Base-by-base conservation (phyloP, 2,329 filamentous ascomycete species). In the Clathrospora elynae region DNA sequence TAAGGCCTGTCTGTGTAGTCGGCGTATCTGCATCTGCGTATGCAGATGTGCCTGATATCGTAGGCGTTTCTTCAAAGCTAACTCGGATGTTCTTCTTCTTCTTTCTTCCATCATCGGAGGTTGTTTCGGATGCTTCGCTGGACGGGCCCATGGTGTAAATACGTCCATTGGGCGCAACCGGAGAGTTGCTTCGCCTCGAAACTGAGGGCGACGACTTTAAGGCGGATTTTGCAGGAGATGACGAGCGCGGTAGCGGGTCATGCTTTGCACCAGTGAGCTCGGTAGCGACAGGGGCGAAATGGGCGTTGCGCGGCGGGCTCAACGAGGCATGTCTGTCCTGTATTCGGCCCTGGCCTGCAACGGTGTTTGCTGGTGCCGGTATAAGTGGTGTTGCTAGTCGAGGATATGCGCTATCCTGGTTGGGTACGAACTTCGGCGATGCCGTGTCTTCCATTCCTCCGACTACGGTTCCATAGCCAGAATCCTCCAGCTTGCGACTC, bases 191-290 rank as follows among this genome's bases (percentile, higher is more conserved):
- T 12, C 74, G 65, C 8, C 73, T 51, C 0, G 74, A 75, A 1
- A 79, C 75, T 2, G 82, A 78, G 34, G 81, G 82, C 1, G 74
- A 76, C 19, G 83, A 76, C 64, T 91, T 91, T 50, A 91, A 62
- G 2, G 87, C 87, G 1, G 87, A 90, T 65, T 92, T 92, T 31
- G 83, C 83, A 7, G 88, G 88, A 0, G 87, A 90, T 8, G 87
- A 73, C 4, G 87, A 88, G 33, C 88, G 79, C 19, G 82, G 75
- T 14, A 86, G 84, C 5, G 87, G 88, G 39, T 83, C 78, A 61
- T 91, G 87, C 50, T 77, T 83, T 18, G 85, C 74, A 1, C 77
- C 71, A 28, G 73, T 60, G 11, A 75, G 68, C 16, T 78, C 73
- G 5, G 80, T 78, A 22, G 81, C 74, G 6, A 78, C 75, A 7